Evolutionary conservation across 371 early-diverging fungal species (phyloP).

Genomic region (Apophysomyces ossiformis): DNA sequence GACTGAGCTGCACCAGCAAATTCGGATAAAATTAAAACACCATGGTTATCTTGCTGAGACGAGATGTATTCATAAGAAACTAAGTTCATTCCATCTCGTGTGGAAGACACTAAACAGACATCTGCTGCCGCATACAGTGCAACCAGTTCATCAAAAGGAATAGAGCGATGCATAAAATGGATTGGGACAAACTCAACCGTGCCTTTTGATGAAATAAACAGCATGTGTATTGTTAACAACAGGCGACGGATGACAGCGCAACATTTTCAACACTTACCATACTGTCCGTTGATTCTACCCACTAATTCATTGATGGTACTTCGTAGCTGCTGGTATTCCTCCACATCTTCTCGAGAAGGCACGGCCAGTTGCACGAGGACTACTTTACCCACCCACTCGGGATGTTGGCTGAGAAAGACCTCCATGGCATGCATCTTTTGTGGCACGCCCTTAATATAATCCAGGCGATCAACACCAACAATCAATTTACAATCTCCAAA

Average conservation of each 20-base stretch:
- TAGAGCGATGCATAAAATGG: conserved; percentile 97
- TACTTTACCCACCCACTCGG: conserved; percentile 93
- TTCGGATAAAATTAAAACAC: conserved; percentile 97
- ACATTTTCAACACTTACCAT: conserved; percentile 42
- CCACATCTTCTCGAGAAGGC: conserved; percentile 96
- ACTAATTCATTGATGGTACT: conserved; percentile 94
- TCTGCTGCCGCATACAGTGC: conserved; percentile 97
- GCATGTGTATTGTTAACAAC: not conserved
- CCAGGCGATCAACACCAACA: conserved; percentile 99
- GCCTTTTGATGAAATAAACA: conserved; percentile 17
- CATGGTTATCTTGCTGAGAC: conserved; percentile 92
- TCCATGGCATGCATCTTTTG: conserved; percentile 97
- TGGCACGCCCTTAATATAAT: conserved; percentile 99
- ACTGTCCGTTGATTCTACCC: conserved; percentile 95
- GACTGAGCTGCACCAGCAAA: conserved; percentile 99
- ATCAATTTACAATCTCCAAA: conserved; percentile 92
- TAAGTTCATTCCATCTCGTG: conserved; percentile 99
- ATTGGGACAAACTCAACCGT: conserved; percentile 97
- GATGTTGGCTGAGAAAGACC: conserved; percentile 87
- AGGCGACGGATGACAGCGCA: not conserved
- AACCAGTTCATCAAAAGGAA: conserved; percentile 94
- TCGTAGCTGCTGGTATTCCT: conserved; percentile 95
- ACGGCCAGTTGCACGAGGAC: conserved; percentile 98
- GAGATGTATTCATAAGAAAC: conserved; percentile 98
- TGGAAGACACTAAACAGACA: conserved; percentile 96